A percentile compares a stretch with the other conserved stretches of the same genome.
Evolutionary conservation across 1,284 basidiomycete species (phyloP).

Genomic region (Microbotryomycetes sp.): DNA sequence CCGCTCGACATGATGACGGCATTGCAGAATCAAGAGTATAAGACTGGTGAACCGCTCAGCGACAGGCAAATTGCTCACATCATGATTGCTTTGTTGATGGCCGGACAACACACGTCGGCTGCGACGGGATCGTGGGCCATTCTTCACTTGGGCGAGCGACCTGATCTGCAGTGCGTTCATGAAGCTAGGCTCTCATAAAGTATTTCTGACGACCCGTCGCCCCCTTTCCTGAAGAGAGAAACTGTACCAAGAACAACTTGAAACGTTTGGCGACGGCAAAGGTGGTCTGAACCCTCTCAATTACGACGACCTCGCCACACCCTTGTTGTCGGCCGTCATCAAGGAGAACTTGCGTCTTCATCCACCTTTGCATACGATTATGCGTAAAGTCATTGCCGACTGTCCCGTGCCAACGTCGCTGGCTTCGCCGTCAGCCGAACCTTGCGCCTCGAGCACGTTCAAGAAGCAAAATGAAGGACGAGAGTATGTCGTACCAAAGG

Average conservation of each 20-base stretch:
- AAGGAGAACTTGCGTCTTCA: constrained; percentile 47
- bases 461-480: constrained; percentile 47
- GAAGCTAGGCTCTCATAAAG: too few species aligned
- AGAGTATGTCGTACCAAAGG: constrained; percentile 78
- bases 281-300: constrained; percentile 72
- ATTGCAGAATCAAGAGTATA: constrained; percentile 77
- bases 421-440: constrained; percentile 54
- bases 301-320: constrained; percentile 74
- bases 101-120: constrained; percentile 95
- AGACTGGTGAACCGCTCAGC: constrained; percentile 66
- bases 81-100: constrained; percentile 59
- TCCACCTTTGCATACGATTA: constrained; percentile 74
- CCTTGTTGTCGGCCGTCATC: constrained; percentile 79
- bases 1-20: constrained; percentile 91
- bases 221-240: constrained; percentile 57
- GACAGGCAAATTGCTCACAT: constrained; percentile 96
- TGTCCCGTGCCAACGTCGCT: constrained; percentile 76
- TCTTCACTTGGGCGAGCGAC: constrained; percentile 75
- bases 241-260: constrained; percentile 82
- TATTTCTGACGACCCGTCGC: too few species aligned
- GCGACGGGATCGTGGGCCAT: constrained; percentile 88
- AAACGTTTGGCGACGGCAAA: constrained; percentile 69
- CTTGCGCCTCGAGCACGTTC: constrained; percentile 13
- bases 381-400: constrained; percentile 78
- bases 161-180: constrained; percentile 62